Conservation (phyloP, 164 flowering plant species). For the Hamamelis virginiana region DNA sequence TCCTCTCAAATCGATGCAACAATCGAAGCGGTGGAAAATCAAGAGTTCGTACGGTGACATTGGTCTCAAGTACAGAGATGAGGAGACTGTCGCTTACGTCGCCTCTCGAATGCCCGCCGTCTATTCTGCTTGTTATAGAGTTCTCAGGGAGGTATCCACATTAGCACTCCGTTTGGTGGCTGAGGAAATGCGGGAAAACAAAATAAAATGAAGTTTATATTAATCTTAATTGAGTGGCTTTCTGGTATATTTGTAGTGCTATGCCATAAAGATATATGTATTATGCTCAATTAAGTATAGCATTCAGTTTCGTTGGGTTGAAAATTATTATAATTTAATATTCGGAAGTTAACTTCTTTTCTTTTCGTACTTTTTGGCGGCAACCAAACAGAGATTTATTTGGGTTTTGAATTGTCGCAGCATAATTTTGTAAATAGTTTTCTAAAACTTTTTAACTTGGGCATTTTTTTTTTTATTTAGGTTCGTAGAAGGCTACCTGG, state of each 20-base stretch:
- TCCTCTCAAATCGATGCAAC: slow-evolving; percentile 55
- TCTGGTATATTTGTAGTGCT: too few relatives aligned
- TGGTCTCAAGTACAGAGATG: slow-evolving; percentile 75
- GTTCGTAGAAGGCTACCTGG: slow-evolving; percentile 78
- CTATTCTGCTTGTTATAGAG: slow-evolving; percentile 79
- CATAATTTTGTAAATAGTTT: neutral
- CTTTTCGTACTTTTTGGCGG: too few relatives aligned
- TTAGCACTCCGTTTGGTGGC: neutral
- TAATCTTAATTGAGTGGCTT: too few relatives aligned
- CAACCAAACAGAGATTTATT: too few relatives aligned
- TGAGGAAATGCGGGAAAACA: neutral
- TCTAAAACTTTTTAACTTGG: neutral
- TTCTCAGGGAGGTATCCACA: slow-evolving; percentile 75
- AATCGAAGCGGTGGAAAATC: slow-evolving; percentile 81
- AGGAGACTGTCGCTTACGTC: slow-evolving; percentile 78
- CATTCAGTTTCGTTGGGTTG: too few relatives aligned
- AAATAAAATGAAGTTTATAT: too few relatives aligned
- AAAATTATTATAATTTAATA: too few relatives aligned
- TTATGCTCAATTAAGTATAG: too few relatives aligned
- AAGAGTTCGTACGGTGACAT: slow-evolving; percentile 75
- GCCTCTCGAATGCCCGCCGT: slow-evolving; percentile 99
- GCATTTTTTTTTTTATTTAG: slow-evolving; percentile 27
- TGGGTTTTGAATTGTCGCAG: neutral
- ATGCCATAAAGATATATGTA: too few relatives aligned
- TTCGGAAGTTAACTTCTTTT: too few relatives aligned